Base-by-base conservation (phyloP, 2,329 filamentous ascomycete genomes). In the Penicillium sp. region DNA sequence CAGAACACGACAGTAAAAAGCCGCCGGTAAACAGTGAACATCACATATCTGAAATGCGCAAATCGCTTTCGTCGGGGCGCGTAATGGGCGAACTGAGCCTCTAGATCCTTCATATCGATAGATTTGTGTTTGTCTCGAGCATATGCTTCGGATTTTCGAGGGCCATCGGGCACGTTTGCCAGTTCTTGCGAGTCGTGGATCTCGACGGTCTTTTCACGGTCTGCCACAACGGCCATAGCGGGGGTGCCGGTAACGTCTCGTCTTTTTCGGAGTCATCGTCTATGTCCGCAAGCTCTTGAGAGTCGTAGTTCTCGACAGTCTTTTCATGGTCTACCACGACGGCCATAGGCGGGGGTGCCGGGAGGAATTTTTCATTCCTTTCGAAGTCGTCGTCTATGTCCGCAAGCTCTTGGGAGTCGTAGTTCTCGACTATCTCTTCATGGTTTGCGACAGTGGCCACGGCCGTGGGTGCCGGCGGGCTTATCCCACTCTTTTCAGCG, bases 1-100 rank as follows among this genome's bases (percentile, higher is more conserved):
- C 66, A 42, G 30, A 73, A 66, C 10, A 72, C 64, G 2, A 74
- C 22, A 2, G 66, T 62, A 59, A 73, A 74, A 8, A 75, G 70
- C 10, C 70, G 66, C 5, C 70, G 70, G 54, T 75, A 75, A 22
- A 72, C 64, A 42, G 50, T 56, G 12, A 56, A 46, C 4, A 56
- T 27, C 11, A 27, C 39, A 47, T 52, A 56, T 47, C 54, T 41
- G 38, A 54, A 41, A 38, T 43, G 46, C 12, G 54, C 28, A 27
- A 56, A 54, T 1, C 33, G 41, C 27, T 54, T 56, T 13, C 52
- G 46, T 19, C 36, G 36, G 6, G 52, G 53, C 16, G 49, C 39
- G 11, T 25, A 25, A 25, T 25, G 22, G 8, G 39, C 28, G 6
- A 40, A 30, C 29, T 54, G 54, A 13, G 51, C 52, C 42, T 56